Base-by-base conservation (phyloP, 2,329 filamentous ascomycete genomes). In the Aspergillus flavus region DNA sequence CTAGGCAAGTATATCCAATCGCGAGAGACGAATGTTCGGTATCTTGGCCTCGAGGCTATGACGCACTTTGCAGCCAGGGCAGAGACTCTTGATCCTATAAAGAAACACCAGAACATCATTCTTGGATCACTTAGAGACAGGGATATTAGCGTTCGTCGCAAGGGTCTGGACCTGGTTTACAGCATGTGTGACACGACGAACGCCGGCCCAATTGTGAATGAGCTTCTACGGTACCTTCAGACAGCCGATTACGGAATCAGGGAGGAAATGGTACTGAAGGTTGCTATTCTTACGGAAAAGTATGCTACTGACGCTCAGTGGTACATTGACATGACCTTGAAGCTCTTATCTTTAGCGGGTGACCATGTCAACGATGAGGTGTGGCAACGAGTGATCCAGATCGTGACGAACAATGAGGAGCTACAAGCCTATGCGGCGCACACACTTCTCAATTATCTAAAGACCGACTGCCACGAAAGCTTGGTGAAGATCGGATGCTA, bases 151-250 rank as follows among this genome's bases (percentile, higher is more conserved):
- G 95, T 99, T 53, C 89, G 96, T 64, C 88, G 95, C 70, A 98
- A 99, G 80, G 95, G 94, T 63, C 85, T 99, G 55, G 96, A 99
- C 79, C 82, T 99, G 61, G 86, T 99, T 39, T 99, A 99, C 86
- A 99, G 95, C 87, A 99, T 99, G 95, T 99, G 96, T 78, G 95
- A 99, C 79, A 87, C 91, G 39, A 90, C 90, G n/a, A 99, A 99
- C 78, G 93, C 95, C 9, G 91, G 92, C 68, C 89, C 92, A 11
- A 96, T 99, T 69, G 95, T 99, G 45, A 91, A 91, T 64, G 95
- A 99, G 80, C 88, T 99, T 57, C 81, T 99, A 59, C 92, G 94
- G 69, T 98, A 97, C 78, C 86, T 99, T 10, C 94, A 97, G 74
- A 97, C 93, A 61, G 95, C 95, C 55, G 95, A 99, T 78, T 99